These are phyloP conservation scores for Yamadazyma philogaea DNA, from an alignment of 805 yeast species.

Conservation along the genomic window DNA sequence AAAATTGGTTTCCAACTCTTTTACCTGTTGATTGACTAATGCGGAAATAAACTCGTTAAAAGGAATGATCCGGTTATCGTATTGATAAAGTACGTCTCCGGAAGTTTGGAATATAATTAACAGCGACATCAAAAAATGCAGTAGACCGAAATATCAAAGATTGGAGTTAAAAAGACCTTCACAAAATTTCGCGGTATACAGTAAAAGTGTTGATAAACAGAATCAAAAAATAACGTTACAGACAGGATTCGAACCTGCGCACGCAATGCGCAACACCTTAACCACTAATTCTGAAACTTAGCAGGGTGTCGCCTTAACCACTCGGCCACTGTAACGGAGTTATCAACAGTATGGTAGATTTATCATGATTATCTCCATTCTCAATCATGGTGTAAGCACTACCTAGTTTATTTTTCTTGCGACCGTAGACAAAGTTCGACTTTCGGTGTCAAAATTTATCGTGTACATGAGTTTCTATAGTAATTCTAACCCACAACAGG, in stretches of 20 bases:
- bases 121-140: conserved; percentile 30
- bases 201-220: conserved; percentile 26
- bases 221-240: conserved; percentile 73
- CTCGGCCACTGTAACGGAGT: conserved; percentile 74
- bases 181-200: neutral
- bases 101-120: conserved; percentile 34
- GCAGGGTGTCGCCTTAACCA: conserved; percentile 95
- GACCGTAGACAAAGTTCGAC: neutral
- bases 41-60: conserved; percentile 37
- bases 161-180: neutral
- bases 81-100: conserved; percentile 36
- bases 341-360: neutral
- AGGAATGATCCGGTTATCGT: conserved; percentile 33
- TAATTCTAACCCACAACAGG: conserved; percentile 43
- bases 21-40: conserved; percentile 32
- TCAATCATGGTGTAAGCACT: neutral
- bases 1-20: conserved; percentile 32
- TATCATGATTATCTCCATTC: too few relatives aligned
- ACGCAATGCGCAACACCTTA: conserved; percentile 47
- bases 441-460: neutral
- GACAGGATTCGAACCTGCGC: conserved; percentile 99
- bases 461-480: neutral
- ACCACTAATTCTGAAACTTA: conserved; percentile 34
- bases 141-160: neutral
- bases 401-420: neutral